Conservation (phyloP, 495 filamentous ascomycete species). For the Penicillium egyptiacum region DNA sequence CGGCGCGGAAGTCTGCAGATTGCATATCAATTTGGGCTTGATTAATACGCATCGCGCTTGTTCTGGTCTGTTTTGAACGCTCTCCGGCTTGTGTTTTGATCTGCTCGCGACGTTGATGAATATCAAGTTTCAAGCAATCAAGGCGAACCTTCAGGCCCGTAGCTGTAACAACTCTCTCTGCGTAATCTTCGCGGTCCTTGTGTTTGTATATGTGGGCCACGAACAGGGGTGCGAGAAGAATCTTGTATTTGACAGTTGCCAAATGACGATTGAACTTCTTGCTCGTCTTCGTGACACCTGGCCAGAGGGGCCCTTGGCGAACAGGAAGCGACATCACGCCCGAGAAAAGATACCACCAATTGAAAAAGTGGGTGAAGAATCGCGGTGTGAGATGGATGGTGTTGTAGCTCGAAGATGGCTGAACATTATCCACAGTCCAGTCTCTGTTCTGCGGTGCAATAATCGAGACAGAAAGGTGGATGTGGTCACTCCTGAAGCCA, state of each 20-base stretch:
- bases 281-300: conserved; percentile 87
- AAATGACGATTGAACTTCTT: conserved; percentile 98
- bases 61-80: conserved; percentile 67
- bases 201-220: conserved; percentile 98
- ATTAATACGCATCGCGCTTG: conserved; percentile 94
- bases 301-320: conserved; percentile 87
- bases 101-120: conserved; percentile 92
- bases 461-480: conserved; percentile 89
- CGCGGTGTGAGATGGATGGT: conserved; percentile 88
- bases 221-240: conserved; percentile 88
- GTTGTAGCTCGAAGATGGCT: conserved; percentile 86
- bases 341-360: conserved; percentile 96
- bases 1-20: conserved; percentile 87
- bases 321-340: conserved; percentile 94
- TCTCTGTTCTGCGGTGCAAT: conserved; percentile 72
- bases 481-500: conserved; percentile 92
- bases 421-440: conserved; percentile 71
- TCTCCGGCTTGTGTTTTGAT: conserved; percentile 76
- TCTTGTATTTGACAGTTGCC: conserved; percentile 95
- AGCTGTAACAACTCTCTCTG: conserved; percentile 76
- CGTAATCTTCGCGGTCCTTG: conserved; percentile 87
- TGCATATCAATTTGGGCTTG: conserved; percentile 89
- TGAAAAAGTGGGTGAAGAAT: conserved; percentile 98
- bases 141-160: conserved; percentile 92
- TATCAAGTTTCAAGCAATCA: conserved; percentile 92